A percentile compares a stretch with the other conserved stretches of the same genome.
These are phyloP conservation scores for Penicillium waksmanii DNA, from an alignment of 495 filamentous ascomycete species.

Conservation along the genomic window DNA sequence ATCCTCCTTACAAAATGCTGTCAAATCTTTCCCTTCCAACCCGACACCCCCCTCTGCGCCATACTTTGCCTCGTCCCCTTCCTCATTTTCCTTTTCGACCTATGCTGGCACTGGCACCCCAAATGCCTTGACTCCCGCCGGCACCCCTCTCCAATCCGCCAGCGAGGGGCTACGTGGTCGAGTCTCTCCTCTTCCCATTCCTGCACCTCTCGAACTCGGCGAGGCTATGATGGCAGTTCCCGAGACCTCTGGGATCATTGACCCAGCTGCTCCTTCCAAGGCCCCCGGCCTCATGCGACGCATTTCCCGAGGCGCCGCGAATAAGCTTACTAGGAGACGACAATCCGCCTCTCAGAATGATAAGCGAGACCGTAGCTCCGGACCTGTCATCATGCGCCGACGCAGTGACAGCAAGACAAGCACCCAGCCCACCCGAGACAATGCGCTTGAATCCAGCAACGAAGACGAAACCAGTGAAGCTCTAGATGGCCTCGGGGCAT, in stretches of 20 bases:
- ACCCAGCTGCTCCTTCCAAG: slow-evolving; percentile 55
- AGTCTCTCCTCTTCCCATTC: slow-evolving; percentile 38
- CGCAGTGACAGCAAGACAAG: slow-evolving; percentile 84
- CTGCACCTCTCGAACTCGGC: slow-evolving; percentile 57
- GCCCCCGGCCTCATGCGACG: slow-evolving; percentile 65
- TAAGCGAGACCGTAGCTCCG: slow-evolving; percentile 82
- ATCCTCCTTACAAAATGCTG: slow-evolving; percentile 45
- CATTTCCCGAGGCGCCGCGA: slow-evolving; percentile 67
- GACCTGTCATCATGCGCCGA: slow-evolving; percentile 82
- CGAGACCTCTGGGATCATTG: slow-evolving; percentile 44
- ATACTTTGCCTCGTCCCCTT: slow-evolving; percentile 37
- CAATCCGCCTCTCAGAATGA: slow-evolving; percentile 72
- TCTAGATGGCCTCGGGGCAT: slow-evolving; percentile 41
- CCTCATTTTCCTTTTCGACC: slow-evolving; percentile 37
- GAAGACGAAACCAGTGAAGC: slow-evolving; percentile 69
- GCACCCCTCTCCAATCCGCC: slow-evolving; percentile 55
- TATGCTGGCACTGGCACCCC: slow-evolving; percentile 34
- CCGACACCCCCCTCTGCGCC: slow-evolving; percentile 32
- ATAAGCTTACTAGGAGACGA: slow-evolving; percentile 64
- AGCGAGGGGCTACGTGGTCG: slow-evolving; percentile 55
- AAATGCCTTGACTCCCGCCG: slow-evolving; percentile 50
- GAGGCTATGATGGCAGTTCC: slow-evolving; percentile 56
- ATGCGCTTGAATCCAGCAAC: slow-evolving; percentile 54
- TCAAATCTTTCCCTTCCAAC: slow-evolving; percentile 36
- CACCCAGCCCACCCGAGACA: slow-evolving; percentile 55